These are phyloP conservation scores for Melastoma candidum DNA, from an alignment of 441 rosid genomes.

Conservation along the genomic window DNA sequence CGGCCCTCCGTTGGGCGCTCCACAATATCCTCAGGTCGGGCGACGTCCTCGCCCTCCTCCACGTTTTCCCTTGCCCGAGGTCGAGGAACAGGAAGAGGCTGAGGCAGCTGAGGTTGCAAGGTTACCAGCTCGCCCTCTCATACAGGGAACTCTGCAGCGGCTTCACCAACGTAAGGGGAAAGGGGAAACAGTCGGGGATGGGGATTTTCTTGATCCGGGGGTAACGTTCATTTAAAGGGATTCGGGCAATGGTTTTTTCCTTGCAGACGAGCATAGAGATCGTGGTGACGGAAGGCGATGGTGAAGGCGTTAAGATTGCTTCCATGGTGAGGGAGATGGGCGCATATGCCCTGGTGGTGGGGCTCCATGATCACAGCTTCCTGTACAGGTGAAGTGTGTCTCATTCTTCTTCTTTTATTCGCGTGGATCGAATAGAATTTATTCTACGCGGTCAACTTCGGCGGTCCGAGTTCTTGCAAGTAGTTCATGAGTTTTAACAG, in stretches of 20 bases:
- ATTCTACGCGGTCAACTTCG: not conserved
- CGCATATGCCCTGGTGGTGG: slow-evolving; percentile 72
- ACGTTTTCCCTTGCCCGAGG: not conserved
- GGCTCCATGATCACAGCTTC: slow-evolving; percentile 84
- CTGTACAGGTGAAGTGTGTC: slow-evolving; percentile 55
- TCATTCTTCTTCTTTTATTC: not conserved
- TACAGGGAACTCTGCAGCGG: slow-evolving; percentile 2
- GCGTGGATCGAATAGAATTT: too few relatives aligned
- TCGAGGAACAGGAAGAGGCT: slow-evolving; percentile 4
- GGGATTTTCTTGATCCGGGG: slow-evolving; percentile 1
- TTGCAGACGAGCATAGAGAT: slow-evolving; percentile 50
- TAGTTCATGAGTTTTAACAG: too few relatives aligned
- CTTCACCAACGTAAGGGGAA: slow-evolving; percentile 7
- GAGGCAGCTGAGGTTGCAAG: slow-evolving; percentile 8
- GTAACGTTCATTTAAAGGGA: not conserved
- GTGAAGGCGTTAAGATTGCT: slow-evolving; percentile 51
- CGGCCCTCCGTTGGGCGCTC: slow-evolving; percentile 13
- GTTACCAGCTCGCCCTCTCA: slow-evolving; percentile 13
- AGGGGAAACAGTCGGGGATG: not conserved
- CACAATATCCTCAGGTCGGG: slow-evolving; percentile 10
- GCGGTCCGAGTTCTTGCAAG: not conserved
- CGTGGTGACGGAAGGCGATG: slow-evolving; percentile 75
- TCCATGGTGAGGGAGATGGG: slow-evolving; percentile 64
- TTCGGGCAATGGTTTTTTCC: not conserved
- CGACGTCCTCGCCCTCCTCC: slow-evolving; percentile 11